Evolutionary conservation across 1,284 basidiomycete species (phyloP).

Genomic region (Cutaneotrichosporon cavernicola): DNA sequence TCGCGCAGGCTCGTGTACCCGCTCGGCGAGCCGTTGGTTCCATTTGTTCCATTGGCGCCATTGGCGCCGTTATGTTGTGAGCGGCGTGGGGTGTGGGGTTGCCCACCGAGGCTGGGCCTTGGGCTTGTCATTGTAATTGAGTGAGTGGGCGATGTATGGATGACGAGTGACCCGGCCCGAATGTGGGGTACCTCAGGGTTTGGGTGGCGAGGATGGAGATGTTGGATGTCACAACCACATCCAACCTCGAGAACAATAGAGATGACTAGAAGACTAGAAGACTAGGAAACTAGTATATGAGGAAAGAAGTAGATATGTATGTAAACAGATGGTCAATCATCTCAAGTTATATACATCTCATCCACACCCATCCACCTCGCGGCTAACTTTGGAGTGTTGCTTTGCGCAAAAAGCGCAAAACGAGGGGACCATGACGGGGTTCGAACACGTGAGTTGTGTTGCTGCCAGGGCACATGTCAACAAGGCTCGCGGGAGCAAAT

Average conservation of each 20-base stretch:
- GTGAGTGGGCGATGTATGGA: neutral
- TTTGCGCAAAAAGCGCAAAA: neutral
- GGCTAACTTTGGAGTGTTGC: neutral
- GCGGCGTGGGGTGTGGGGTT: neutral
- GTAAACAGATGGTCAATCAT: no score
- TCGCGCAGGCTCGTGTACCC: constrained; percentile 7
- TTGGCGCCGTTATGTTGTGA: neutral
- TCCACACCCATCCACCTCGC: no score
- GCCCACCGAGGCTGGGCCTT: neutral
- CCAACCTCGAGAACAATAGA: neutral
- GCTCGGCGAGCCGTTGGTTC: neutral
- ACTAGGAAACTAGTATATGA: neutral
- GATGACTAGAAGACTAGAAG: neutral
- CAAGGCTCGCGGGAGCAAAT: neutral
- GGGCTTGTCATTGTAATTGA: neutral
- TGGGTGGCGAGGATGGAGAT: constrained; percentile 2
- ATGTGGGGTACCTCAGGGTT: constrained; percentile 5
- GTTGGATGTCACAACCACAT: neutral
- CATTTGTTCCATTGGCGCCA: neutral
- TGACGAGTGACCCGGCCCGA: neutral
- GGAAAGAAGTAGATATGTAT: no score
- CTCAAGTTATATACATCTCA: no score
- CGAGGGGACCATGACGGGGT: neutral
- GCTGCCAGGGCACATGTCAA: neutral
- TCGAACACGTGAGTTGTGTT: neutral